Evolutionary conservation across 345 rosid genomes (phyloP).

Genomic region (Raphanus raphanistrum): DNA sequence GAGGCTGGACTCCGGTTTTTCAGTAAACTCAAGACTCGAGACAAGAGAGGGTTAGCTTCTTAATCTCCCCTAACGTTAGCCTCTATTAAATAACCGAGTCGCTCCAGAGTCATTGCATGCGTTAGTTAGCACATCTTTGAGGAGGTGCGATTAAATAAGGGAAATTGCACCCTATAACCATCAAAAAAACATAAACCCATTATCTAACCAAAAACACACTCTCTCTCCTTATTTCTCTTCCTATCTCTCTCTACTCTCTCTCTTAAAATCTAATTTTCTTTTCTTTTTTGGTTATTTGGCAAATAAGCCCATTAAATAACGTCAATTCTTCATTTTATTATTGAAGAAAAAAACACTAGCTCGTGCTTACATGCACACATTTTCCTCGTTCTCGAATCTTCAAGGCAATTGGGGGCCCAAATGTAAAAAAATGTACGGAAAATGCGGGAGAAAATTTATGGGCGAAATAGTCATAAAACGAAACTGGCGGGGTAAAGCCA

Average conservation of each 20-base stretch:
- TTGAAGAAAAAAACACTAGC: not conserved
- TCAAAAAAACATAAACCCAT: too few relatives aligned
- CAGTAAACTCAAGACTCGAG: conserved; percentile 6
- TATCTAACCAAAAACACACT: too few relatives aligned
- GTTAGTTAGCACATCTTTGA: not conserved
- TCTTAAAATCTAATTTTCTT: too few relatives aligned
- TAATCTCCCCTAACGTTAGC: not conserved
- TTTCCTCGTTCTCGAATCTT: conserved; percentile 22
- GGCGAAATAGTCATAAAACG: conserved; percentile 1
- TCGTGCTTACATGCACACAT: conserved; percentile 16
- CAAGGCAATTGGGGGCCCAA: conserved; percentile 16
- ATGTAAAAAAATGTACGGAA: not conserved
- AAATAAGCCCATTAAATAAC: not conserved
- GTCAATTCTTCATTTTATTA: conserved; percentile 1
- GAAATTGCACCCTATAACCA: too few relatives aligned
- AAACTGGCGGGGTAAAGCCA: conserved; percentile 20
- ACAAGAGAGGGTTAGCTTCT: conserved; percentile 3
- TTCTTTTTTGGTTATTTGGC: too few relatives aligned
- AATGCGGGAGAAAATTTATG: not conserved
- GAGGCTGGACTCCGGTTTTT: conserved; percentile 17
- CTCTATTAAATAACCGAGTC: not conserved
- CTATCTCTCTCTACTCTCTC: too few relatives aligned
- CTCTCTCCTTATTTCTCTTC: too few relatives aligned
- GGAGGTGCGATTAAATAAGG: not conserved
- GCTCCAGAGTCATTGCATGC: conserved; percentile 8